Evolutionary conservation across 345 rosid genomes (phyloP).

Genomic region (Eucalyptus shirleyi): DNA sequence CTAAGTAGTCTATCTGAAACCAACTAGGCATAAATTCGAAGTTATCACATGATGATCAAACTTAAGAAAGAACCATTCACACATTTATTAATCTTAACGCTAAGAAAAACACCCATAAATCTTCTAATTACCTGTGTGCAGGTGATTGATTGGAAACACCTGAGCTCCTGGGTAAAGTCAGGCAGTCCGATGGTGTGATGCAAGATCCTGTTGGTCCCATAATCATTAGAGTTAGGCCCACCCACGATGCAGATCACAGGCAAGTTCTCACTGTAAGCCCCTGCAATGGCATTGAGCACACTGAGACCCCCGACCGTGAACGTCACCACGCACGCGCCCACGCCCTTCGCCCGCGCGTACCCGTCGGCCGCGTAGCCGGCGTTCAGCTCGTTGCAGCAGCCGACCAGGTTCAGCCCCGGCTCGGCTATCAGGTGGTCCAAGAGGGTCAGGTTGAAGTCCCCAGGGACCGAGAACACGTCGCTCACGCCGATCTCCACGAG

Average conservation of each 20-base stretch:
- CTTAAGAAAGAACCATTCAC: background rate
- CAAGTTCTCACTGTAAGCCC: constrained; percentile 66
- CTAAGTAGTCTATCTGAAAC: background rate
- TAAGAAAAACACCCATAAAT: background rate
- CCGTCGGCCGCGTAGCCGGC: constrained; percentile 82
- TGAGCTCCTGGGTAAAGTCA: constrained; percentile 54
- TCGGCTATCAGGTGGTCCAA: constrained; percentile 54
- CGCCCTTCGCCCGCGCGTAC: constrained; percentile 52
- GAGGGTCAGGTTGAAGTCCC: constrained; percentile 57
- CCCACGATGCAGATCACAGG: constrained; percentile 60
- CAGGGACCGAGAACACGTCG: constrained; percentile 69
- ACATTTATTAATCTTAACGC: background rate
- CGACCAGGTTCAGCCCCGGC: constrained; percentile 40
- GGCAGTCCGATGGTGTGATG: constrained; percentile 71
- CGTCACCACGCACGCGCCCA: constrained; percentile 66
- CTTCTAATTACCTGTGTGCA: constrained; percentile 30
- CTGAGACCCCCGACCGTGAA: constrained; percentile 79
- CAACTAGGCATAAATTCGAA: background rate
- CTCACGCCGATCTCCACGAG: constrained; percentile 57
- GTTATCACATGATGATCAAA: background rate
- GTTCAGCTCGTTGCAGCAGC: constrained; percentile 75
- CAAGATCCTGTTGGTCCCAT: constrained; percentile 55
- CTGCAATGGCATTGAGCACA: constrained; percentile 57
- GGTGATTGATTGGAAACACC: constrained; percentile 53
- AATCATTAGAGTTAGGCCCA: constrained; percentile 63